Conservation (phyloP, 176 grass and related monocot species). For the Avena insularis region DNA sequence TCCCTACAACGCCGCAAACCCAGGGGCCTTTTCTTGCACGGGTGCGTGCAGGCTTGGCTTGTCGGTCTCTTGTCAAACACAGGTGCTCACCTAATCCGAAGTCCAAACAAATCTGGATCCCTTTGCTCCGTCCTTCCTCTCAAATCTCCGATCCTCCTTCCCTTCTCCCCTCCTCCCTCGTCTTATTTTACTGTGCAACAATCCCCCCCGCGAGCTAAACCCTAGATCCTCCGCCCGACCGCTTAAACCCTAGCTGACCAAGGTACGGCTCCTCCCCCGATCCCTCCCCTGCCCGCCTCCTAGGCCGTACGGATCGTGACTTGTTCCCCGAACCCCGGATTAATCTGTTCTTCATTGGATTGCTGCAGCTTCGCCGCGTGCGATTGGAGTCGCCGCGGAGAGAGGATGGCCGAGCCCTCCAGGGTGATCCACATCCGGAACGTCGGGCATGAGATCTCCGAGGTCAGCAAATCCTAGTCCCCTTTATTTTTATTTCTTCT, state of each 20-base stretch:
- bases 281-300: background rate
- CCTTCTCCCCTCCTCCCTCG: background rate
- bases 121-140: background rate
- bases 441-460: slow-evolving; percentile 95
- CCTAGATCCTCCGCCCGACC: slow-evolving; percentile 31
- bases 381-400: background rate
- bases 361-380: background rate
- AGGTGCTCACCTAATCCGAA: background rate
- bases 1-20: no score
- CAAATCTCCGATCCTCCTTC: slow-evolving; percentile 7
- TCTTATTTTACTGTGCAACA: background rate
- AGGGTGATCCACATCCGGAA: slow-evolving; percentile 98
- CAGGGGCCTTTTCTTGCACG: background rate
- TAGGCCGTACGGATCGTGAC: background rate
- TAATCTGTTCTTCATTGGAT: background rate
- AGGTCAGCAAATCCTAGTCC: slow-evolving; percentile 51
- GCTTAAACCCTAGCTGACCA: slow-evolving; percentile 21
- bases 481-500: no score
- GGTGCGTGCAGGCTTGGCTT: background rate
- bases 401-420: slow-evolving; percentile 86
- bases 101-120: slow-evolving; percentile 23
- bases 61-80: slow-evolving; percentile 22
- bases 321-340: background rate
- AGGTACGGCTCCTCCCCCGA: background rate
- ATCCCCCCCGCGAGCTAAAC: slow-evolving; percentile 29